Conservation (phyloP, 306 rosid genomes). For the Trifolium pratense region DNA sequence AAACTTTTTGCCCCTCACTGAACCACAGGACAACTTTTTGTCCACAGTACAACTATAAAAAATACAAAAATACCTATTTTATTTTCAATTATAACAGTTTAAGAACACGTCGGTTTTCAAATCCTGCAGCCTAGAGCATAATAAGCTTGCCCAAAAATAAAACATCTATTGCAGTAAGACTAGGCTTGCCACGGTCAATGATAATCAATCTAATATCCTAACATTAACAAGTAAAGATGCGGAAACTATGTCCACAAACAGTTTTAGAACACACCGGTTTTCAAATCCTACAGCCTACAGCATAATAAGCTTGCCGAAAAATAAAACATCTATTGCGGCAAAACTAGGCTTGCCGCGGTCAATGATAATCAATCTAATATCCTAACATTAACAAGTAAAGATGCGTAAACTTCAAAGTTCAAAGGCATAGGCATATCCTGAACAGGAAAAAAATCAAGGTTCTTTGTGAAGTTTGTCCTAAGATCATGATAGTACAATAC, state of each 20-base stretch:
- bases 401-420: conserved; percentile 15
- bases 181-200: neutral
- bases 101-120: neutral
- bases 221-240: neutral
- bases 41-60: too few species aligned
- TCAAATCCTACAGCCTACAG: neutral
- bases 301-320: neutral
- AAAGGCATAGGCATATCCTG: conserved; percentile 14
- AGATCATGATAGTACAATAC: conserved; percentile 18
- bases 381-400: neutral
- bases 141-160: neutral
- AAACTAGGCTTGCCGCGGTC: neutral
- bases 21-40: too few species aligned
- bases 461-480: conserved; percentile 4
- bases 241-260: neutral
- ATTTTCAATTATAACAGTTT: too few species aligned
- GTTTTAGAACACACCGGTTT: neutral
- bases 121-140: neutral
- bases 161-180: neutral
- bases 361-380: neutral
- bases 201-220: neutral
- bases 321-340: neutral
- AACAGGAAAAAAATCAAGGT: conserved; percentile 12
- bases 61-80: too few species aligned
- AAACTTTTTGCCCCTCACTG: too few species aligned